Base-by-base conservation (phyloP, 208 protist species). In the Wallacemonas sp. region DNA sequence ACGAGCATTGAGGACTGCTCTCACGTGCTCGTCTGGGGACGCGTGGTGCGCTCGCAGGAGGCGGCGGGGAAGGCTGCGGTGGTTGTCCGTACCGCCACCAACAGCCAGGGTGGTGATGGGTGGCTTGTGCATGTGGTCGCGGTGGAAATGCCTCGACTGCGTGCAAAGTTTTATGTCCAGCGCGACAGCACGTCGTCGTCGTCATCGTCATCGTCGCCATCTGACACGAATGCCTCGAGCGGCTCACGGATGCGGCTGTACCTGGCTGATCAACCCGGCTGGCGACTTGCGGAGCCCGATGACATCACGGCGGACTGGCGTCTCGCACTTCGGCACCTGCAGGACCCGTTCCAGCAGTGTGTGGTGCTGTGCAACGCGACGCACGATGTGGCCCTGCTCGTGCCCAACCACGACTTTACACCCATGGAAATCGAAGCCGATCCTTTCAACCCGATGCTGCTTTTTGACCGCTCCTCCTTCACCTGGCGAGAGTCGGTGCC, bases 91-190 rank as follows among this genome's bases (percentile, higher is more conserved):
- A 2, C 11, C 21, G 46, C 34, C 41, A 26, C 33, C 55, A 39
- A 28, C 39, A 44, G 21, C 55, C 64, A 28, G 41, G 39, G 69
- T 42, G 74, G 45, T n/a, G 44, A 5, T 34, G 36, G 39, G 49
- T 27, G 58, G 17, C 51, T 26, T 24, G 49, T 82, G 19, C 68
- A 73, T n/a, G 73, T 97, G 6, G 77, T 73, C 36, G 42, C 73
- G 1, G 82, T 98, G 24, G 94, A 98, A 71, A 72, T 98, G 58
- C 95, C 95, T 17, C 92, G 95, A 28, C 80, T 98, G 34, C 88
- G 88, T 28, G 70, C 92, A 38, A 79, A 74, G 53, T 93, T 98
- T 66, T 69, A 88, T 30, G 78, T 79, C 1, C 73, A 73, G n/a
- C 71, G 58, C 21, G 90, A 92, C 30, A 71, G 55, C 34, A 45